Conservation (phyloP, 768 basidiomycete genomes). For the Kwoniella sp. region DNA sequence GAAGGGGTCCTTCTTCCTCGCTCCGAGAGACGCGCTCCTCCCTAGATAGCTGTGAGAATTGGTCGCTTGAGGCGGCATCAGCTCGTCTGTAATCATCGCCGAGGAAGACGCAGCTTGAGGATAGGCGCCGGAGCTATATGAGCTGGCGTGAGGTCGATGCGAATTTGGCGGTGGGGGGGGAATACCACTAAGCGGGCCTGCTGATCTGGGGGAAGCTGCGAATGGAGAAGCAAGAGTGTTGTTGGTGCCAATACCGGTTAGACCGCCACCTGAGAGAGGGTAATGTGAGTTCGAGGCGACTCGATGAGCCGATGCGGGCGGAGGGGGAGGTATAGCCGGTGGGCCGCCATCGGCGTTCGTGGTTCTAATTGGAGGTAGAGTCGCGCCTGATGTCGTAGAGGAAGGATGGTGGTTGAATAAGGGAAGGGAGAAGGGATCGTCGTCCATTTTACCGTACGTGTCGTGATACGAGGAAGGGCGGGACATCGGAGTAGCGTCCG, state of each 20-base stretch:
- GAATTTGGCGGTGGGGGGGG: conserved; percentile 10
- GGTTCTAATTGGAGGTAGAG: conserved; percentile 13
- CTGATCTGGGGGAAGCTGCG: conserved; percentile 19
- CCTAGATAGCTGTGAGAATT: conserved; percentile 41
- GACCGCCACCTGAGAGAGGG: conserved; percentile 1
- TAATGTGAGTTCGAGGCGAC: conserved; percentile 1
- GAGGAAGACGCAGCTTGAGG: neutral
- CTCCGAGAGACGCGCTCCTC: conserved; percentile 45
- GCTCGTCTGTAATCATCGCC: conserved; percentile 22
- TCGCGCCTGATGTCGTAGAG: conserved; percentile 2
- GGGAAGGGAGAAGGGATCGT: conserved; percentile 38
- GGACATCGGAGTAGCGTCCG: conserved; percentile 29
- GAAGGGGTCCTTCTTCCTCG: conserved; percentile 51
- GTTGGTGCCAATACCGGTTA: neutral
- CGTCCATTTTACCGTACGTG: conserved; percentile 20
- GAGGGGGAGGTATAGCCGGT: conserved; percentile 20
- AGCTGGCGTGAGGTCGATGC: conserved; percentile 22
- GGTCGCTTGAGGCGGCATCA: conserved; percentile 34
- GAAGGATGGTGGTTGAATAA: conserved; percentile 38
- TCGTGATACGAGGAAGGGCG: conserved; percentile 48
- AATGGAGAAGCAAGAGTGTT: conserved; percentile 16
- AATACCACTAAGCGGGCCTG: neutral
- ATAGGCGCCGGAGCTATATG: neutral
- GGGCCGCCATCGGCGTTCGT: conserved; percentile 14
- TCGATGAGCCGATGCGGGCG: conserved; percentile 19